Evolutionary conservation across 495 filamentous ascomycete species (phyloP).

Genomic region (Clohesyomyces aquaticus): DNA sequence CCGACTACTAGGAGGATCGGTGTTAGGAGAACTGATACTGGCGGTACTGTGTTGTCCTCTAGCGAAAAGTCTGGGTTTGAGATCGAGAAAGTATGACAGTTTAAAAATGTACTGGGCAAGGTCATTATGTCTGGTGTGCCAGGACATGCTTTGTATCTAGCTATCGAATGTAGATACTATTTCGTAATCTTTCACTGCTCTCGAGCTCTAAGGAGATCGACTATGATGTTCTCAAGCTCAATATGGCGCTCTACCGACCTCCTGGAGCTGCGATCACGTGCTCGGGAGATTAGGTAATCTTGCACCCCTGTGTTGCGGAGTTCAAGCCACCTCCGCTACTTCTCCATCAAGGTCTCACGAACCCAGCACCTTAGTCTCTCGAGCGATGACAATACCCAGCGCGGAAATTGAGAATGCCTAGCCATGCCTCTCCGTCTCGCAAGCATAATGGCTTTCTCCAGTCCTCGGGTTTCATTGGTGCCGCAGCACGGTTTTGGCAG

Average conservation of each 20-base stretch:
- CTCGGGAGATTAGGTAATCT: background rate
- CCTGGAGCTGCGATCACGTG: background rate
- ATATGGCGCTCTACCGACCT: background rate
- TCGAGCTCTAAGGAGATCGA: no score
- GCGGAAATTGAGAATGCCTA: conserved; percentile 21
- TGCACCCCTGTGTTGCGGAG: conserved; percentile 4
- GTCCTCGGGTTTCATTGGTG: conserved; percentile 36
- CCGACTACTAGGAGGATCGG: conserved; percentile 1
- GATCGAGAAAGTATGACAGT: background rate
- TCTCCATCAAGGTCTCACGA: conserved; percentile 1
- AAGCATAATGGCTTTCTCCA: conserved; percentile 25
- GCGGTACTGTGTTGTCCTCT: conserved; percentile 10
- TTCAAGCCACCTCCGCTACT: conserved; percentile 14
- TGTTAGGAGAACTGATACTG: conserved; percentile 18
- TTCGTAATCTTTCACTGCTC: no score
- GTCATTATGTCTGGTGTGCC: no score
- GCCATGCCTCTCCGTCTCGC: conserved; percentile 23
- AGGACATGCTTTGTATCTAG: no score
- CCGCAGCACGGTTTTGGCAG: conserved; percentile 57
- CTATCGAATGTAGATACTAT: no score
- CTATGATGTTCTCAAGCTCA: background rate
- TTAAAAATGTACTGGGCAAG: no score
- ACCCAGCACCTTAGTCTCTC: background rate
- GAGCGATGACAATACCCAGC: conserved; percentile 16
- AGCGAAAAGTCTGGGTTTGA: conserved; percentile 1